These are phyloP conservation scores for Immersiella caudata DNA, from an alignment of 495 filamentous ascomycete genomes.

Conservation along the genomic window DNA sequence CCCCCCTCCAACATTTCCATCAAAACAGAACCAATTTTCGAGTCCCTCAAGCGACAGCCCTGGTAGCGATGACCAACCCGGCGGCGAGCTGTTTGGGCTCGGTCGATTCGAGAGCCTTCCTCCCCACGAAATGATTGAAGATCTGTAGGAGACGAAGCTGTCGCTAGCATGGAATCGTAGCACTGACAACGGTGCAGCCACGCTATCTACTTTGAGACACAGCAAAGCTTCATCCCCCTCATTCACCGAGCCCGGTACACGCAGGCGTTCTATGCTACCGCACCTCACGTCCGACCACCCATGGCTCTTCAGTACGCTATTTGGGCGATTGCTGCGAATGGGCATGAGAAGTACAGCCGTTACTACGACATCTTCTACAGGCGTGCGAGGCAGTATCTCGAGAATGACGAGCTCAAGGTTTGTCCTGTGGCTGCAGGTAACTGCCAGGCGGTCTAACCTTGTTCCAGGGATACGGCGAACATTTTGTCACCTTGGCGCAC, in stretches of 20 bases:
- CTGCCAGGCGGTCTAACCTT: background rate
- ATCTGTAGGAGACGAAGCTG: constrained; percentile 40
- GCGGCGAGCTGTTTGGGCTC: constrained; percentile 40
- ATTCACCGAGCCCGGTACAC: constrained; percentile 46
- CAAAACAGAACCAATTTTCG: background rate
- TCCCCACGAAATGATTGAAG: constrained; percentile 51
- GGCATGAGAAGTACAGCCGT: constrained; percentile 41
- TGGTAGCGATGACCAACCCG: background rate
- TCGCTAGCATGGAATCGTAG: background rate
- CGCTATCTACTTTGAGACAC: constrained; percentile 42
- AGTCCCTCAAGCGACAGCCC: background rate
- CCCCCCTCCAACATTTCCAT: background rate
- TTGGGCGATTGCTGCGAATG: constrained; percentile 47
- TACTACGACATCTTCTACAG: constrained; percentile 51
- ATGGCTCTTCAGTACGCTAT: constrained; percentile 55
- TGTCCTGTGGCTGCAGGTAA: background rate
- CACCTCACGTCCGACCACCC: constrained; percentile 50
- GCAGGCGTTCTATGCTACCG: constrained; percentile 42
- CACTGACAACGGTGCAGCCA: constrained; percentile 36
- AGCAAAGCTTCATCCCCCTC: constrained; percentile 43
- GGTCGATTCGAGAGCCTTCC: constrained; percentile 49
- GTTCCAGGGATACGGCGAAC: constrained; percentile 44
- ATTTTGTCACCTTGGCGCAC: constrained; percentile 50
- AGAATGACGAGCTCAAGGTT: constrained; percentile 53
- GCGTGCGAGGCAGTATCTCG: constrained; percentile 52